Evolutionary conservation across 257 asterid genomes (phyloP), one percentile per base, ranked within the genome.

Genomic region (Solanum paucissectum): DNA sequence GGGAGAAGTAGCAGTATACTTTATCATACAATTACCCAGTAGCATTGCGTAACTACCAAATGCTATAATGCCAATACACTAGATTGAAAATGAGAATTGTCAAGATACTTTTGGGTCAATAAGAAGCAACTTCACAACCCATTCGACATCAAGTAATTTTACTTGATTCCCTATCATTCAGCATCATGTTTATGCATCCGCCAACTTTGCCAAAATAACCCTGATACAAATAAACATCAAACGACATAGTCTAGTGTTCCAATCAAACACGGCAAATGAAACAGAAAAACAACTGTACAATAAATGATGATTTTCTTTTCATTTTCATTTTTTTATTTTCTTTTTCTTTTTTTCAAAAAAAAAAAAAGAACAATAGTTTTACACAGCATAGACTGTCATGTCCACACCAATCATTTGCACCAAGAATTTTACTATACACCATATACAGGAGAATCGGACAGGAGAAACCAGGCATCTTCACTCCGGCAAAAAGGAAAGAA

Each of bases 401-500:
- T 87, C 89, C 86, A 87, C 89, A 87, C 88, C 89, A 88, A 79
- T 76, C 86, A 88, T 76, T 81, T 81, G 75, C 91, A 85, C 69
- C 89, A 82, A 84, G 88, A 86, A 89, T 89, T 87, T 87, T 55
- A 88, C 88, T 90, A 88, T 92, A 92, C 93, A 91, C 72, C 68
- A 92, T 88, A 68, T 90, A 90, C 89, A 91, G 72, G 84, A 83
- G 38, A 77, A 89, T 72, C 34, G 36, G 84, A 87, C 83, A 76
- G 85, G 60, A 84, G 76, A 83, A 87, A 90, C 89, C 89, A 79
- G 91, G 88, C 64, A 38, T 49, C 86, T 62, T 73, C 83, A 83
- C 87, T 62, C 89, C 37, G 72, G 87, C 79, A 83, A 87, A 87
- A 68, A 84, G 46, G 60, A 89, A 88, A 29, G 33, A 40, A 46